These are phyloP conservation scores for Nelumbo lutea DNA, from an alignment of 164 flowering plant genomes.

Conservation along the genomic window DNA sequence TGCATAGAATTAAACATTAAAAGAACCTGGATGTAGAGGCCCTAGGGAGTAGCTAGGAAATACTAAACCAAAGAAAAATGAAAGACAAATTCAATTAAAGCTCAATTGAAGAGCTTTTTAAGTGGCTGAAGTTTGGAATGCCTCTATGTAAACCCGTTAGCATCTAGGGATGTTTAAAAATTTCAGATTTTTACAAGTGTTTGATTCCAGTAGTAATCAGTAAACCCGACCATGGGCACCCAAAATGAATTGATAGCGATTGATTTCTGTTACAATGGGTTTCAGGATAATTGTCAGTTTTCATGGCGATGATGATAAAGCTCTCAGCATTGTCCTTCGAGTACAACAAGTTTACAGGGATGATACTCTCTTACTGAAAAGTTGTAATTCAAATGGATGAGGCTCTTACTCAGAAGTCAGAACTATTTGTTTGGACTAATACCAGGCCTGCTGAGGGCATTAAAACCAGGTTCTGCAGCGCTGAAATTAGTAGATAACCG, in stretches of 20 bases:
- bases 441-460: conserved; percentile 47
- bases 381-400: conserved; percentile 36
- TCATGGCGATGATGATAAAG: conserved; percentile 66
- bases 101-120: too few relatives aligned
- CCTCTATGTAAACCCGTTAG: too few relatives aligned
- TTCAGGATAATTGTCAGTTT: conserved; percentile 64
- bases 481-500: conserved; percentile 72
- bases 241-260: conserved; percentile 60
- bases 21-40: too few relatives aligned
- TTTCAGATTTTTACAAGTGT: conserved; percentile 45
- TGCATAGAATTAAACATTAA: too few relatives aligned
- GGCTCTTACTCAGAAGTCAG: conserved; percentile 63
- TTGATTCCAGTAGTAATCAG: conserved; percentile 72
- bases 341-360: conserved; percentile 66
- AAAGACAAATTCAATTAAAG: too few relatives aligned
- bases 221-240: conserved; percentile 23
- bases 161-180: not conserved
- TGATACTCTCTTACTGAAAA: conserved; percentile 62
- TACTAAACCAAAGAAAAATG: too few relatives aligned
- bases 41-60: too few relatives aligned
- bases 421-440: conserved; percentile 73
- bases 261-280: conserved; percentile 60
- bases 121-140: too few relatives aligned
- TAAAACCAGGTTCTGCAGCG: conserved; percentile 54
- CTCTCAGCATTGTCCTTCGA: conserved; percentile 77